Evolutionary conservation across 1,139 yeast genomes (phyloP).

Genomic region (Yamadazyma conglobata): DNA sequence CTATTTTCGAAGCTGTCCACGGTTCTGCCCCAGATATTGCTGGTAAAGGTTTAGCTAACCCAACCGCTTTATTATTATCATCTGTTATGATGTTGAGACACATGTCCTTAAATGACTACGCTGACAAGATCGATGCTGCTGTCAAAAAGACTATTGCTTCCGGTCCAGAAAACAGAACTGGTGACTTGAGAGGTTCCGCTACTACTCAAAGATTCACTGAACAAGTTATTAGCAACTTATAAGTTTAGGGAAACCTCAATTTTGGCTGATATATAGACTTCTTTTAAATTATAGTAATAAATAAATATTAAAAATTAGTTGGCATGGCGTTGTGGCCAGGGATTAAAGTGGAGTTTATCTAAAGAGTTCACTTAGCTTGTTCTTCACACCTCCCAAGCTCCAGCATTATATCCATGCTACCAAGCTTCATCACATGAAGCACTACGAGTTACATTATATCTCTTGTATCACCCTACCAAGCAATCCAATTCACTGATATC

Average conservation of each 20-base stretch:
- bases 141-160: conserved; percentile 92
- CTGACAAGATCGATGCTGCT: conserved; percentile 82
- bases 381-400: too few relatives aligned
- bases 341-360: too few relatives aligned
- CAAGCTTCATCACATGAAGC: too few relatives aligned
- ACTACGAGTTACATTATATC: too few relatives aligned
- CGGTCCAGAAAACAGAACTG: conserved; percentile 89
- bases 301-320: conserved; percentile 2
- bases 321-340: too few relatives aligned
- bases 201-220: conserved; percentile 85
- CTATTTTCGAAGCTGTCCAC: conserved; percentile 98
- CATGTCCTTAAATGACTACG: conserved; percentile 81
- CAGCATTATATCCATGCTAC: too few relatives aligned
- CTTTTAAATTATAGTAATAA: not conserved
- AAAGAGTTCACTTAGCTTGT: too few relatives aligned
- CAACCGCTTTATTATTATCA: conserved; percentile 92
- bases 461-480: too few relatives aligned
- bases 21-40: conserved; percentile 98
- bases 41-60: conserved; percentile 97
- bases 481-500: too few relatives aligned
- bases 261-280: not conserved
- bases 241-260: too few relatives aligned
- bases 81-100: conserved; percentile 99
- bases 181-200: conserved; percentile 93
- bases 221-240: conserved; percentile 50